Percentiles rank a stretch among this genome's conserved stretches.
phyloP scores from a whole-genome alignment of 441 rosid genomes.

The Mallotus repandus region DNA sequence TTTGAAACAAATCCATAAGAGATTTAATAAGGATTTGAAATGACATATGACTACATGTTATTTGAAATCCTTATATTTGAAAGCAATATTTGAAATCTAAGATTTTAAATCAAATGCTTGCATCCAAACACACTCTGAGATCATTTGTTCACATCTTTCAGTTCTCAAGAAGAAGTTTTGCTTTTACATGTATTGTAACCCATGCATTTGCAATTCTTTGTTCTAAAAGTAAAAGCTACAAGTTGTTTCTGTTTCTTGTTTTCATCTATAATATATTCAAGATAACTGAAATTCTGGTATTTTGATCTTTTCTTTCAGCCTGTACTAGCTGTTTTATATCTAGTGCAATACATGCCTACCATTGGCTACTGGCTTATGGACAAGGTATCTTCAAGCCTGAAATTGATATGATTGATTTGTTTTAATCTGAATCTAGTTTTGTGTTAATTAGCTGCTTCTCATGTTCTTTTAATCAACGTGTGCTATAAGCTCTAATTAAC shows the following conservation, averaged over 20 bases:
- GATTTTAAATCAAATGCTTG: too few relatives aligned
- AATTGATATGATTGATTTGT: background rate
- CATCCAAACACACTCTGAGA: too few relatives aligned
- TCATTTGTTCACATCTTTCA: background rate
- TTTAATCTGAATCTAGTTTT: background rate
- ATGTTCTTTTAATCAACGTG: background rate
- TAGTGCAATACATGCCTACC: constrained; percentile 84
- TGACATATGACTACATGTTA: too few relatives aligned
- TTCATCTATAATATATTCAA: too few relatives aligned
- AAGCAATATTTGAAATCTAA: too few relatives aligned
- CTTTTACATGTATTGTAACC: background rate
- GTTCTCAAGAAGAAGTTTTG: background rate
- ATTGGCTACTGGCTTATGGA: constrained; percentile 95
- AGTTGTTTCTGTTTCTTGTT: too few relatives aligned
- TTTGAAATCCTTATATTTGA: too few relatives aligned
- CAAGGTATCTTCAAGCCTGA: constrained; percentile 52
- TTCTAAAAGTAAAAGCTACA: background rate
- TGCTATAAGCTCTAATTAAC: background rate
- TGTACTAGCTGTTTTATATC: constrained; percentile 79
- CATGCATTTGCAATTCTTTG: background rate
- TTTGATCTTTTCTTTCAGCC: constrained; percentile 54
- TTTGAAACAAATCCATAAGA: too few relatives aligned
- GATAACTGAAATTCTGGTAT: background rate
- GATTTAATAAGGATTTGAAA: too few relatives aligned
- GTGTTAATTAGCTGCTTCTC: background rate